phyloP scores from a whole-genome alignment of 192 early-diverging fungal genomes.

The Coemansia sp. region DNA sequence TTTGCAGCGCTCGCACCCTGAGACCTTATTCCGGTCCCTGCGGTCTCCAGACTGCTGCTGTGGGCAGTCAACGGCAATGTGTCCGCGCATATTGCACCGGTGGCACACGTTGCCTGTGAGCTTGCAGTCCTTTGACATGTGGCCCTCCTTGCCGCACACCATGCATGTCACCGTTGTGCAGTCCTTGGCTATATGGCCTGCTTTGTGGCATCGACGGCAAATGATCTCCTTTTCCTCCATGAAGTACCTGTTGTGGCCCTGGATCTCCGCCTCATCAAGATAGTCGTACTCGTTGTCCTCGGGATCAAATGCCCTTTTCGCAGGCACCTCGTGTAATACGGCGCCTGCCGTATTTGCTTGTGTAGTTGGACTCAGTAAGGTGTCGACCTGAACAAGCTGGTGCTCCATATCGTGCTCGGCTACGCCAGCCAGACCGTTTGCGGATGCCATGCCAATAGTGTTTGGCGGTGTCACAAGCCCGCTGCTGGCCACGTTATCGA shows the following conservation, averaged over 20 bases:
- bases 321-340: conserved; percentile 8
- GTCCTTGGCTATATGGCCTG: conserved; percentile 46
- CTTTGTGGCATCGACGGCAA: conserved; percentile 36
- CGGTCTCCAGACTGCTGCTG: conserved; percentile 5
- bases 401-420: conserved; percentile 18
- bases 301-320: conserved; percentile 1
- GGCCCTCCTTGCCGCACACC: conserved; percentile 42
- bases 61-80: conserved; percentile 41
- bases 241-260: conserved; percentile 52
- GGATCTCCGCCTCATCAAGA: conserved; percentile 51
- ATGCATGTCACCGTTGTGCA: conserved; percentile 38
- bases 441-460: neutral
- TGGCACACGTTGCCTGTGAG: conserved; percentile 44
- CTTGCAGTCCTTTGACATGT: conserved; percentile 40
- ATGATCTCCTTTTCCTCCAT: conserved; percentile 51
- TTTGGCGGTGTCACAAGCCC: conserved; percentile 19
- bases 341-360: neutral
- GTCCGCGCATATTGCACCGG: conserved; percentile 49
- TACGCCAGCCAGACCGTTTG: neutral
- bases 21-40: neutral
- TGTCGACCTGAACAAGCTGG: conserved; percentile 34
- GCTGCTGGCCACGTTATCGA: conserved; percentile 27
- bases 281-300: conserved; percentile 45
- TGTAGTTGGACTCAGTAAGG: conserved; percentile 13
- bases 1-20: conserved; percentile 27